A percentile compares a stretch with the other conserved stretches of the same genome.
These are phyloP conservation scores for Saccharomycopsis crataegensis DNA, from an alignment of 1,139 yeast species.

Conservation along the genomic window DNA sequence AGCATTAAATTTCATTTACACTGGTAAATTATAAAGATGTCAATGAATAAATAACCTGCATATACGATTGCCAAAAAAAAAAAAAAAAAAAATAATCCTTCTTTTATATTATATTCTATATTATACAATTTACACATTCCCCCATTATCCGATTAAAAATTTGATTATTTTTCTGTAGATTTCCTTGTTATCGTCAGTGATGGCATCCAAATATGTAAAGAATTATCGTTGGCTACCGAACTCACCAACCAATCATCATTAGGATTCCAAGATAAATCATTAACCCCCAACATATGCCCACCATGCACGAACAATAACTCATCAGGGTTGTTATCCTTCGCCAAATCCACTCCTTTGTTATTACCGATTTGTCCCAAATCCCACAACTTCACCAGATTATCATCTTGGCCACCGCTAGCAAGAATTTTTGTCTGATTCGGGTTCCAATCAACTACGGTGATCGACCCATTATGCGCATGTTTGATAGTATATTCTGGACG, in stretches of 20 bases:
- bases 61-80: background rate
- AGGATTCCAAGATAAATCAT: slow-evolving; percentile 83
- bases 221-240: slow-evolving; percentile 82
- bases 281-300: slow-evolving; percentile 86
- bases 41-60: background rate
- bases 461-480: slow-evolving; percentile 50
- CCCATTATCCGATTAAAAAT: background rate
- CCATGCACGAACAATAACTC: slow-evolving; percentile 63
- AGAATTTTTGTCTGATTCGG: slow-evolving; percentile 52
- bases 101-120: background rate
- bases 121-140: background rate
- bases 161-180: background rate
- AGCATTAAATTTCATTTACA: slow-evolving; percentile 15
- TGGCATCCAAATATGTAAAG: slow-evolving; percentile 81
- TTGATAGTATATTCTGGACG: slow-evolving; percentile 27
- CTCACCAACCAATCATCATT: slow-evolving; percentile 74
- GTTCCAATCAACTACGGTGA: slow-evolving; percentile 76
- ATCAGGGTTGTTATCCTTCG: slow-evolving; percentile 24
- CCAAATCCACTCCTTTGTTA: background rate
- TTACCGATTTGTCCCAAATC: slow-evolving; percentile 42
- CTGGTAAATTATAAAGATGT: slow-evolving; percentile 2
- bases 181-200: background rate
- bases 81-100: background rate
- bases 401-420: slow-evolving; percentile 65
- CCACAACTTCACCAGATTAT: slow-evolving; percentile 64